Conservation (phyloP, 805 yeast species). For the Hanseniaspora hatyaiensis region DNA sequence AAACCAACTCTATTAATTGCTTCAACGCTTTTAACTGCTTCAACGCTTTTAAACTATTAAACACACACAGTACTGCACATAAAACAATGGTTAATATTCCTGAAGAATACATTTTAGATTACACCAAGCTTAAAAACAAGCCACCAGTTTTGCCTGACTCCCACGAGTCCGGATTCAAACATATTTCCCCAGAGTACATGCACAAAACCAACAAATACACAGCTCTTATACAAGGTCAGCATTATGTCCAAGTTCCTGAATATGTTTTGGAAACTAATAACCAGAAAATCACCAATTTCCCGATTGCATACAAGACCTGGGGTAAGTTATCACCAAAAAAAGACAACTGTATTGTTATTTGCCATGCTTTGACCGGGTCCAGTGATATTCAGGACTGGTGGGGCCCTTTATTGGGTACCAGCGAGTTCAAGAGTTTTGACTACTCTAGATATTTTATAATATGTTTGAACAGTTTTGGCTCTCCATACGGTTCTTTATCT, state of each 20-base stretch:
- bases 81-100: background rate
- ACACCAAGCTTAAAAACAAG: background rate
- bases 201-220: constrained; percentile 47
- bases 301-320: constrained; percentile 94
- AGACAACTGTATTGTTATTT: constrained; percentile 75
- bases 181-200: constrained; percentile 22
- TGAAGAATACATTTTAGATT: constrained; percentile 2
- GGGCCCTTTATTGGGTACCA: constrained; percentile 84
- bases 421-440: constrained; percentile 66
- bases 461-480: constrained; percentile 86
- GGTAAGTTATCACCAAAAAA: constrained; percentile 61
- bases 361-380: constrained; percentile 94
- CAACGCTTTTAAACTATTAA: too few species aligned
- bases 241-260: constrained; percentile 64
- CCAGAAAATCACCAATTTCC: constrained; percentile 45
- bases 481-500: constrained; percentile 92
- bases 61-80: background rate
- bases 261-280: constrained; percentile 69
- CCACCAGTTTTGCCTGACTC: constrained; percentile 9
- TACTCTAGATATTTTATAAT: constrained; percentile 76
- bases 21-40: too few species aligned
- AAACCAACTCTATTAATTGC: too few species aligned
- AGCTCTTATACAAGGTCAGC: constrained; percentile 61
- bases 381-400: constrained; percentile 97
- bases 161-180: constrained; percentile 3